phyloP scores from a whole-genome alignment of 495 filamentous ascomycete species.

The Penicillium bovifimosum region DNA sequence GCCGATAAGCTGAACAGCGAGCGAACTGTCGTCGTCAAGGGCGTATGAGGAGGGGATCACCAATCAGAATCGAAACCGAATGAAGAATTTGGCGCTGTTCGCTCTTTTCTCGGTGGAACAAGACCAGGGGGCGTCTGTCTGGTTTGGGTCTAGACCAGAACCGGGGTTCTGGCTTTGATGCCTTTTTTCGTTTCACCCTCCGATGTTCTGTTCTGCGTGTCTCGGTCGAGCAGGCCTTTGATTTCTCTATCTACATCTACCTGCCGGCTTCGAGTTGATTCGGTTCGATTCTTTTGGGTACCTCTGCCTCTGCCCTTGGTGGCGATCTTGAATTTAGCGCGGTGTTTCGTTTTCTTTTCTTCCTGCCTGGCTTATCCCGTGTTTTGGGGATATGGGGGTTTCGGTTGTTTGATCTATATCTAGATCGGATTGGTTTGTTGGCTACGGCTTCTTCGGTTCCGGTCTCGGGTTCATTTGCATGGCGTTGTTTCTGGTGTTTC shows the following conservation, averaged over 20 bases:
- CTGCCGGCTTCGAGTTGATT: not conserved
- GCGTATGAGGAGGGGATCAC: constrained; percentile 38
- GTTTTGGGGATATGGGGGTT: not conserved
- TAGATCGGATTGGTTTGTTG: constrained; percentile 12
- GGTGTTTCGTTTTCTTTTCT: constrained; percentile 24
- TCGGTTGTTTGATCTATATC: constrained; percentile 7
- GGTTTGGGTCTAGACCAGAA: not conserved
- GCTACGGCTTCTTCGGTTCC: constrained; percentile 1
- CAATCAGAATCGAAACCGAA: not conserved
- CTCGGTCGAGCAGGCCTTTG: not conserved
- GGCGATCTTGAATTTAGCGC: constrained; percentile 23
- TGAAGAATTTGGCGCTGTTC: not conserved
- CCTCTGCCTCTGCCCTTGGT: not conserved
- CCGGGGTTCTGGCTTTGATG: not conserved
- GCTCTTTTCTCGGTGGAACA: not conserved
- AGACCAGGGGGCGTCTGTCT: not conserved
- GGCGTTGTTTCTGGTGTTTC: constrained; percentile 15
- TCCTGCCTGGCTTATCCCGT: constrained; percentile 5
- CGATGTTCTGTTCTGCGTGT: not conserved
- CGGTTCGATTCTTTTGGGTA: not conserved
- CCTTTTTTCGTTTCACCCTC: not conserved
- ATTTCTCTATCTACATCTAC: not conserved
- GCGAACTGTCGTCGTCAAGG: constrained; percentile 68
- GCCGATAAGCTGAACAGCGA: constrained; percentile 86
- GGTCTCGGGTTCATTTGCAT: constrained; percentile 18